phyloP scores from a whole-genome alignment of 441 rosid genomes.

The Pelargonium citronellum region DNA sequence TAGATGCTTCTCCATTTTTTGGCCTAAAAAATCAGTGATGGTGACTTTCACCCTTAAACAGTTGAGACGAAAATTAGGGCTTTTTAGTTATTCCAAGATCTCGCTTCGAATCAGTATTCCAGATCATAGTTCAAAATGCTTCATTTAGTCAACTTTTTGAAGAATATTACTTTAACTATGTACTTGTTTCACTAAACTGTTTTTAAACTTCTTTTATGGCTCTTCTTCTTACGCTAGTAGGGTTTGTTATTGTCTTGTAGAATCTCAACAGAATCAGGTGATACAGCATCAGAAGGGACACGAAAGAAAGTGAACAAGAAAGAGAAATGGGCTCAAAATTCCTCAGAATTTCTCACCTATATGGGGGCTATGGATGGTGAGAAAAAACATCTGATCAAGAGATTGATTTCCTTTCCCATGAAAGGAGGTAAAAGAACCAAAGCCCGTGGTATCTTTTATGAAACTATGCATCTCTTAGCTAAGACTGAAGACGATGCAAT shows the following conservation, averaged over 20 bases:
- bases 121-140: background rate
- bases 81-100: too few relatives aligned
- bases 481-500: conserved; percentile 6
- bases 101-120: background rate
- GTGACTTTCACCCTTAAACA: too few relatives aligned
- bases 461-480: conserved; percentile 7
- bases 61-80: too few relatives aligned
- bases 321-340: background rate
- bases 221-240: background rate
- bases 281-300: background rate
- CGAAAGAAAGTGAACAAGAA: conserved; percentile 1
- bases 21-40: background rate
- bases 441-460: conserved; percentile 10
- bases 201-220: background rate
- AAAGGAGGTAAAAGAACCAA: conserved; percentile 10
- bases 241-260: conserved; percentile 1
- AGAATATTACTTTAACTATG: background rate
- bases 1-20: background rate
- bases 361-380: conserved; percentile 6
- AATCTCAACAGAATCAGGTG: conserved; percentile 2
- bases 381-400: background rate
- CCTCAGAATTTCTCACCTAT: conserved; percentile 2
- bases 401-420: background rate
- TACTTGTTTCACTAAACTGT: background rate
- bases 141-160: background rate